Evolutionary conservation across 1,139 yeast species (phyloP).

Genomic region (Geotrichum europaeum): DNA sequence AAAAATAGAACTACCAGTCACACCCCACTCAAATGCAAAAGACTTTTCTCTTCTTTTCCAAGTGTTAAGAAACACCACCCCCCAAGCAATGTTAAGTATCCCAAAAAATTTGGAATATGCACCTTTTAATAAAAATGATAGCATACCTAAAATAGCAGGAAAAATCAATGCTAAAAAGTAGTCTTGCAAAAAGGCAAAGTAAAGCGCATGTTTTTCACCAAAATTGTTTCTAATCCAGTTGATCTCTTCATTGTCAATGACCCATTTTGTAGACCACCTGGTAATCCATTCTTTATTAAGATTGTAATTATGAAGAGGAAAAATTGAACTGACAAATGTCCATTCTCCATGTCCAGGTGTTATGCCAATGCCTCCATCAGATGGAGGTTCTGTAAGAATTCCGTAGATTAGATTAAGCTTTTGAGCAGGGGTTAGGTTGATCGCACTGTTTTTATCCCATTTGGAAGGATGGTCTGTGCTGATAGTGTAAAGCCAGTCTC

Average conservation of each 20-base stretch:
- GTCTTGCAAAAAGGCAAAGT: constrained; percentile 65
- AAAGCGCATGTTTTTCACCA: constrained; percentile 65
- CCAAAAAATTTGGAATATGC: constrained; percentile 57
- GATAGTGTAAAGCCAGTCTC: constrained; percentile 40
- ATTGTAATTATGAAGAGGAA: constrained; percentile 51
- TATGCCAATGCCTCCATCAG: constrained; percentile 53
- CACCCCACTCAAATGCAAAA: constrained; percentile 57
- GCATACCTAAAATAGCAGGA: constrained; percentile 51
- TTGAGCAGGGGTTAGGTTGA: constrained; percentile 42
- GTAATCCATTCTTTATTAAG: constrained; percentile 35
- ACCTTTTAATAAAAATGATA: constrained; percentile 47
- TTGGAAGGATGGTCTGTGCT: constrained; percentile 26
- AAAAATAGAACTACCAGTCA: constrained; percentile 49
- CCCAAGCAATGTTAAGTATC: constrained; percentile 53
- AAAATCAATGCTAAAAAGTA: constrained; percentile 54
- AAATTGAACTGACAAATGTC: constrained; percentile 49
- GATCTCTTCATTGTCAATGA: constrained; percentile 30
- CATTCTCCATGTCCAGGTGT: constrained; percentile 48
- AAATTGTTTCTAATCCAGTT: constrained; percentile 38
- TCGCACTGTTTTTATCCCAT: constrained; percentile 24
- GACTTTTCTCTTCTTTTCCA: constrained; percentile 57
- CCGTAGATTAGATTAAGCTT: constrained; percentile 51
- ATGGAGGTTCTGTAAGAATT: constrained; percentile 42
- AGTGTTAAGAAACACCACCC: constrained; percentile 46
- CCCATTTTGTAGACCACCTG: constrained; percentile 32